Evolutionary conservation across 495 filamentous ascomycete species (phyloP), one percentile per base, ranked within the genome.

Genomic region (Aspergillus biplanus): DNA sequence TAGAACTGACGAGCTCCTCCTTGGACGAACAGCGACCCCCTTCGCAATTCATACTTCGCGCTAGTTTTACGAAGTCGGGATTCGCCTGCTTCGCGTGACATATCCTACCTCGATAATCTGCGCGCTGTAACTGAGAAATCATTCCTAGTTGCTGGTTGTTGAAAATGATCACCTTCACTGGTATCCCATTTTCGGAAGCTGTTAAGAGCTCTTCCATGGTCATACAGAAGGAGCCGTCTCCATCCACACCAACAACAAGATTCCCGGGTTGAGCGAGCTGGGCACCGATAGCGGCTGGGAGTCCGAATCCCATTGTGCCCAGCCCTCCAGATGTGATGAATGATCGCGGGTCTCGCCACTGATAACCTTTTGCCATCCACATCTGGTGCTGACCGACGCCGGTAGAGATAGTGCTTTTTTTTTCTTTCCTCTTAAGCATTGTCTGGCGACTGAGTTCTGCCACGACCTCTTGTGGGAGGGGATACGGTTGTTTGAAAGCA

Each of bases 341-440:
- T 54, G 91, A 90, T 37, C 93, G 86, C 16, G 92, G 92, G 65
- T 92, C 75, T 37, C 90, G 82, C 92, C 93, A 98, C 54, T 92
- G 87, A 82, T 90, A 98, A 75, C 96, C 91, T 76, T 98, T 92
- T 7, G 92, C 93, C 7, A 90, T 80, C 94, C 93, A 97, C 94
- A 98, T 97, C 78, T 97, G 94, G 73, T 97, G 93, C 72, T 97
- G 93, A 34, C 94, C 93, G 37, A 97, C 93, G 67, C 93, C 93
- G 1, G 93, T 97, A 5, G 92, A 76, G 69, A 98, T 94, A 70
- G 94, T 86, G 12, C 90, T 94, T 56, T 86, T 78, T 8, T 93
- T 80, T 70, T 97, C 94, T 58, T 87, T 85, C 11, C 39, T 27
- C 21, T 27, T 1, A 27, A 27, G 4, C 64, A 86, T 66, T 2